A percentile compares a stretch with the other conserved stretches of the same genome.
Conservation (phyloP, 2,329 filamentous ascomycete species). For the Tolypocladium cylindrosporum region DNA sequence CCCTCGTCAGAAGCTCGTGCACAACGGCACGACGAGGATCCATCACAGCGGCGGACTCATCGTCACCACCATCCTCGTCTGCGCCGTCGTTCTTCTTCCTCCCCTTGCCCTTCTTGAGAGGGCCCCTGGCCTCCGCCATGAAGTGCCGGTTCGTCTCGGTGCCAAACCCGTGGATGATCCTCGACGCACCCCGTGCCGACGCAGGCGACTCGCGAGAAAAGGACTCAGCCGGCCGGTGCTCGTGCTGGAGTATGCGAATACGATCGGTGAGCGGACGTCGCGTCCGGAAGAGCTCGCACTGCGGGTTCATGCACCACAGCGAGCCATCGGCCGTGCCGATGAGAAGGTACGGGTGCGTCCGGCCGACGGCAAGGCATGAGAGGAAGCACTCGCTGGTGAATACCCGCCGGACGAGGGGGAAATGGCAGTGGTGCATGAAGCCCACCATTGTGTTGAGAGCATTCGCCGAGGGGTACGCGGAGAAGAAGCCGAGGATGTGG, state of each 20-base stretch:
- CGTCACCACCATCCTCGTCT: conserved; percentile 18
- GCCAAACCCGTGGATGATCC: conserved; percentile 42
- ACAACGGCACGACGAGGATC: conserved; percentile 37
- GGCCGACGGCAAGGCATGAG: conserved; percentile 38
- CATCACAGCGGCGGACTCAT: conserved; percentile 18
- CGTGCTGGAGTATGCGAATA: conserved; percentile 40
- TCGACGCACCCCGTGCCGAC: conserved; percentile 32
- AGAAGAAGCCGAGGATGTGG: conserved; percentile 44
- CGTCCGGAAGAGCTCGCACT: conserved; percentile 24
- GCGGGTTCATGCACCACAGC: conserved; percentile 35
- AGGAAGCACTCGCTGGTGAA: conserved; percentile 40
- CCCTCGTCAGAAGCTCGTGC: conserved; percentile 52
- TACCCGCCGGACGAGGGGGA: conserved; percentile 41
- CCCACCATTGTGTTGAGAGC: conserved; percentile 42
- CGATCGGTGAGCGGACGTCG: conserved; percentile 22
- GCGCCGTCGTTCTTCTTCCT: conserved; percentile 20
- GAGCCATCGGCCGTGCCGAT: conserved; percentile 45
- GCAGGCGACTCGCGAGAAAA: conserved; percentile 17
- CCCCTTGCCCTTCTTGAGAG: conserved; percentile 23
- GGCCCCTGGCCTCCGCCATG: conserved; percentile 27
- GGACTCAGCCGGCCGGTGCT: conserved; percentile 31
- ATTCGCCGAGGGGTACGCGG: conserved; percentile 40
- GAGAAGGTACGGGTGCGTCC: conserved; percentile 42
- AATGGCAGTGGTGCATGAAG: conserved; percentile 42
- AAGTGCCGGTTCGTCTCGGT: conserved; percentile 39